Evolutionary conservation across 1,139 yeast genomes (phyloP), one percentile per base, ranked within the genome.

Genomic region (Lodderomyces parapsilosis): DNA sequence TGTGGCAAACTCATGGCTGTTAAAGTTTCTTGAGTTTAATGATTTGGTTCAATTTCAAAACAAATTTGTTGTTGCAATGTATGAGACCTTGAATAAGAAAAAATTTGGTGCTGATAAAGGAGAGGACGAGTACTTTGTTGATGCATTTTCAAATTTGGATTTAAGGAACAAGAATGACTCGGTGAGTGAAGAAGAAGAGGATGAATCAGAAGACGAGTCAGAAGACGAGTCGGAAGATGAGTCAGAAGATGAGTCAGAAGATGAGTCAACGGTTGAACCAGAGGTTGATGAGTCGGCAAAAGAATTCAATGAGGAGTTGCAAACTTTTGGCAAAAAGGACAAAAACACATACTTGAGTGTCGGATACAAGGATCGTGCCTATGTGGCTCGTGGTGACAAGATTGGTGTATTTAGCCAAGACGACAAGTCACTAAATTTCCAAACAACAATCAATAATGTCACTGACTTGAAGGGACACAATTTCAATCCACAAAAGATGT

Each of bases 321-420:
- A 38, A 34, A 35, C 24, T 13, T 18, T 38, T 23, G n/a, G n/a
- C 6, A 23, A 40, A 14, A 38, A 37, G 24, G 66, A 72, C 43
- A 68, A 74, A 51, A 86, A 86, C 58, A 75, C 81, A 42, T 81
- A 80, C 24, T 70, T 90, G 51, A 81, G 86, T 0, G 82, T 88
- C 14, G 93, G 96, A 1, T 78, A 68, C 49, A 82, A 81, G 50
- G 83, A 86, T 56, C 73, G 94, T 30, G 76, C 95, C 0, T 90
- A 76, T 59, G 93, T 90, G 24, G 82, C 86, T 0, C 78, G 95
- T 51, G 96, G 91, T 7, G 70, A 87, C 59, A 81, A 79, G 53
- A 70, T 90, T 43, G 96, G 96, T 18, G 91, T 90, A 5, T 88
- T 88, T 65, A 81, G 76, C 54, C 78, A 82, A 22, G 74, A 74